Evolutionary conservation across 1,284 basidiomycete genomes (phyloP).

Genomic region (Ceratorhiza oryzae-sativae): DNA sequence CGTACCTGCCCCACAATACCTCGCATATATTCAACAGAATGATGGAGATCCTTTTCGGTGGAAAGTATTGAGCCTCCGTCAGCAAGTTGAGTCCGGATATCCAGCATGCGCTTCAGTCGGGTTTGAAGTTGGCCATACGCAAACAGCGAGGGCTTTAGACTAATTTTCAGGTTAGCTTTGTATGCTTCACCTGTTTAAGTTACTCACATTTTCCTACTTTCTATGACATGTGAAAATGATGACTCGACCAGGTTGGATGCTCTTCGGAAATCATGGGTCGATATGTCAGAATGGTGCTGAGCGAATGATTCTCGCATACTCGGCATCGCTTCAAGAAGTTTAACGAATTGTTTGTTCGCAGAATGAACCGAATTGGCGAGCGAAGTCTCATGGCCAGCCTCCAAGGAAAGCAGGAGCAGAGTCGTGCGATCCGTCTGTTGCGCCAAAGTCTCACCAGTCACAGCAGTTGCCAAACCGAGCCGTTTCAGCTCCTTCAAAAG

Average conservation of each 20-base stretch:
- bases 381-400: constrained; percentile 41
- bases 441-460: constrained; percentile 74
- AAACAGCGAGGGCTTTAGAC: constrained; percentile 9
- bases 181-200: neutral
- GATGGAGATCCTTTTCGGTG: neutral
- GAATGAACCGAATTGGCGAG: constrained; percentile 52
- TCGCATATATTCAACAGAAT: neutral
- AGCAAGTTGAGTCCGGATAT: constrained; percentile 5
- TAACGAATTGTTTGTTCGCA: constrained; percentile 74
- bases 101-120: constrained; percentile 17
- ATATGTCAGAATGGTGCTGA: constrained; percentile 81
- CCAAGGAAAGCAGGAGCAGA: constrained; percentile 52
- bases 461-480: constrained; percentile 75
- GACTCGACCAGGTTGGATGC: constrained; percentile 84
- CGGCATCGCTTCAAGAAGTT: constrained; percentile 73
- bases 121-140: constrained; percentile 11
- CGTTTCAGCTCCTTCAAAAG: constrained; percentile 88
- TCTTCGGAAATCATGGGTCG: constrained; percentile 83
- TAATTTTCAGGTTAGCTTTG: neutral
- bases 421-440: constrained; percentile 56
- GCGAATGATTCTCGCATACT: constrained; percentile 69
- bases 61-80: neutral
- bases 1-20: constrained; percentile 7
- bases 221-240: constrained; percentile 67
- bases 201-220: constrained; percentile 55